phyloP scores from a whole-genome alignment of 106 monocot genomes.

The Xerophyta viscosa region DNA sequence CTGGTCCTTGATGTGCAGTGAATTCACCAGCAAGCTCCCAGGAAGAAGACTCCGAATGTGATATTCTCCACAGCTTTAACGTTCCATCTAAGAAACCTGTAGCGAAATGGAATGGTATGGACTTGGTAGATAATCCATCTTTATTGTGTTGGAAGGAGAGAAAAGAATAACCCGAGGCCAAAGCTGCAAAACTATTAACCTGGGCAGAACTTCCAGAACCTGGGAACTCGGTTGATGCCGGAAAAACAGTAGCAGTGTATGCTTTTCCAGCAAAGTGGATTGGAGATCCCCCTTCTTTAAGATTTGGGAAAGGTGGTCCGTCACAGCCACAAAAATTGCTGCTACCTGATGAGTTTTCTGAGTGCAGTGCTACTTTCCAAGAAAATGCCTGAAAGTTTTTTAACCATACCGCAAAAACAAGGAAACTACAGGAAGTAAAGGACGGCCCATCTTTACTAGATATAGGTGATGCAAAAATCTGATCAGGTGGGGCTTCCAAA shows the following conservation, averaged over 20 bases:
- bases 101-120: conserved; percentile 47
- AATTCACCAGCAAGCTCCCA: conserved; percentile 81
- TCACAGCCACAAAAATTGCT: conserved; percentile 13
- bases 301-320: conserved; percentile 8
- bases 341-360: conserved; percentile 24
- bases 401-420: conserved; percentile 54
- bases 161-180: conserved; percentile 22
- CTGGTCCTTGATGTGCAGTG: conserved; percentile 58
- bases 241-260: conserved; percentile 25
- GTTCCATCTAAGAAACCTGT: conserved; percentile 78
- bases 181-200: conserved; percentile 44
- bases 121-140: conserved; percentile 2
- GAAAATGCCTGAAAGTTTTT: conserved; percentile 52
- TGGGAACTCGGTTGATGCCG: conserved; percentile 40
- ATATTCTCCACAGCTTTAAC: conserved; percentile 80
- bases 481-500: conserved; percentile 35
- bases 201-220: conserved; percentile 13
- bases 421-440: conserved; percentile 39
- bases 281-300: conserved; percentile 12
- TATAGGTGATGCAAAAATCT: conserved; percentile 43
- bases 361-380: conserved; percentile 68
- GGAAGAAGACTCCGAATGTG: conserved; percentile 10
- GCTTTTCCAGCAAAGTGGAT: conserved; percentile 21
- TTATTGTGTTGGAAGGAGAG: conserved; percentile 7
- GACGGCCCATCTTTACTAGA: conserved; percentile 25